Evolutionary conservation across 768 basidiomycete species (phyloP), one percentile per base, ranked within the genome.

Genomic region (Collybia sp.): DNA sequence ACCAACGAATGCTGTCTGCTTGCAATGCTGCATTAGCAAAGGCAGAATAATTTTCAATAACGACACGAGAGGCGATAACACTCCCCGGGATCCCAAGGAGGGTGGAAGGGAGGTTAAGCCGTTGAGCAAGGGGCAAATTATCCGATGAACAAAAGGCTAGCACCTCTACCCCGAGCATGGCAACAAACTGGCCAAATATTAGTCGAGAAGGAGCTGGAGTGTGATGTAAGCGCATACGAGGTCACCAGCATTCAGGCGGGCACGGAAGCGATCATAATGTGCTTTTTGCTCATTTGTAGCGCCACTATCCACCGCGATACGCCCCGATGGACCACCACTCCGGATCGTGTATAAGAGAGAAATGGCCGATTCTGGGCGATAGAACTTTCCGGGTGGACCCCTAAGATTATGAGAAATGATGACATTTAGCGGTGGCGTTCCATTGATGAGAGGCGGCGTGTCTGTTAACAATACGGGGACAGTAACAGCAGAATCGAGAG

Each of bases 371-470:
- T 72, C 57, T 25, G 64, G 59, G 33, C 61, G 62, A 55, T 84
- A 86, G 53, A 88, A 86, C 53, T 80, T 74, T 15, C 82, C 85
- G 1, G 82, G 73, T 8, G 73, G 71, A 13, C 69, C 71, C 30
- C 58, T 37, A 4, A 37, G 13, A 6, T 37, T 70, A 12, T 65
- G 68, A 15, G 58, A 63, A 32, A 72, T 58, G 30, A 69, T 55
- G 15, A 65, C 60, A 32, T 75, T 71, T 13, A 69, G 63, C 35
- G 70, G 67, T 18, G 62, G 53, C 25, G 54, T 57, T 3, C 53
- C 52, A 30, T 66, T 56, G 37, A 66, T 55, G 2, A 56, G 48
- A 20, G 66, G 59, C 20, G 63, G 54, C 6, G 64, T 48, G 41
- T 78, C 73, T 36, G 68, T 59, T 30, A 86, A 61, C 18, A 64